These are phyloP conservation scores for Albizia julibrissin DNA, from an alignment of 306 rosid genomes.

Conservation along the genomic window DNA sequence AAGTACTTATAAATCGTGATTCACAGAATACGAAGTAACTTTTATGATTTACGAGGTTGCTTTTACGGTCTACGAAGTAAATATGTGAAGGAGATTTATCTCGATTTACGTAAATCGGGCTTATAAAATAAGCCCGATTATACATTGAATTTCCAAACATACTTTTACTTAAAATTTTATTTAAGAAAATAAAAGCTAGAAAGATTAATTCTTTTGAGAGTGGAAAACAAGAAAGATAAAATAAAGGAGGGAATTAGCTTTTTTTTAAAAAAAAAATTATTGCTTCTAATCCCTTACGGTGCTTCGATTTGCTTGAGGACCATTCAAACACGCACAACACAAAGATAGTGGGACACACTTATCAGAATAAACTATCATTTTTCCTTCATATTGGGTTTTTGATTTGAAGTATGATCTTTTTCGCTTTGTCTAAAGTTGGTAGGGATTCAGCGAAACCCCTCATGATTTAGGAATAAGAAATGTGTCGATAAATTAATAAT, in stretches of 20 bases:
- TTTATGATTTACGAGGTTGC: too few species aligned
- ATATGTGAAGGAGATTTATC: too few species aligned
- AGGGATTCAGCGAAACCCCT: conserved; percentile 59
- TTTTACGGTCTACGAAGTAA: too few species aligned
- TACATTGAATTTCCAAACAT: too few species aligned
- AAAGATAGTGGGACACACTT: conserved; percentile 32
- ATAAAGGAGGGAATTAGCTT: conserved; percentile 14
- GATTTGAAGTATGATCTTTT: conserved; percentile 44
- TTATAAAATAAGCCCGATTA: too few species aligned
- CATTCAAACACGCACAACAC: conserved; percentile 35
- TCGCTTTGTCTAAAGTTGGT: conserved; percentile 51
- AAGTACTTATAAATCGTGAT: too few species aligned
- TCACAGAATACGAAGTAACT: too few species aligned
- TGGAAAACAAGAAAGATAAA: background rate
- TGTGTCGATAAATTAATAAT: conserved; percentile 36
- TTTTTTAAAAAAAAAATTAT: background rate
- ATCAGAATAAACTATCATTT: conserved; percentile 32
- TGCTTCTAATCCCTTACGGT: conserved; percentile 25
- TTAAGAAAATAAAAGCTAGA: conserved; percentile 32
- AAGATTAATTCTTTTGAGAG: conserved; percentile 10
- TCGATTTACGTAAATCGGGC: too few species aligned
- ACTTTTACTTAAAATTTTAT: too few species aligned
- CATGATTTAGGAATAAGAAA: conserved; percentile 56
- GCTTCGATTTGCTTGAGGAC: conserved; percentile 36
- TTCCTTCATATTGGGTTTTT: conserved; percentile 38